Base-by-base conservation (phyloP, 768 basidiomycete species). In the Russula sp. region DNA sequence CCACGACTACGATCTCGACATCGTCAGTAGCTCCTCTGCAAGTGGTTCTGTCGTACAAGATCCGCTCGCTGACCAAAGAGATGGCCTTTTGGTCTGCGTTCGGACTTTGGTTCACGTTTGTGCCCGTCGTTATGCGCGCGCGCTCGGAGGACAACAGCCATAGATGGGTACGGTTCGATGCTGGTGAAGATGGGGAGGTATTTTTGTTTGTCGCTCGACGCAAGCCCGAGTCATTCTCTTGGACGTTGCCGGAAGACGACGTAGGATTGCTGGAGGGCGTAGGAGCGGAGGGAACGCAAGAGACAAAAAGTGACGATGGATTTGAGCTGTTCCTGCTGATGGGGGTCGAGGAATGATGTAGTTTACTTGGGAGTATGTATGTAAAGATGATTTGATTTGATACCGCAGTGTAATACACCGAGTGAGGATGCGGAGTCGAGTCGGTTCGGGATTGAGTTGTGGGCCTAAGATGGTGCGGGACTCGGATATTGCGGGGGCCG, bases 51-150 rank as follows among this genome's bases (percentile, higher is more conserved):
- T 87, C 90, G 0, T 93, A 90, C 77, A 88, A 85, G 71, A 75
- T 88, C 18, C 83, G 90, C 29, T 90, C 85, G 63, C 76, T 90
- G 35, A 61, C 79, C 0, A 89, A 88, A 66, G 91, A 93, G 70
- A 76, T 81, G 0, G 75, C 83, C 0, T 93, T 93, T 71, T 93
- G 90, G 90, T 75, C 78, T 5, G 84, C 85, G 2, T 90, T 93
- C 65, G 90, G 90, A 20, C 72, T 87, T 20, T 92, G 87, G 87
- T 91, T 89, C 72, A 67, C 76, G 22, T 90, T 83, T 63, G 68
- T 72, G 46, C 87, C 84, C 5, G 81, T 87, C 5, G 73, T 85
- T 16, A 67, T 39, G 67, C 72, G 50, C 52, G 58, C 46, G 42
- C 48, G 51, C 25, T 45, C 18, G 8, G 20, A 51, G 9, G 69